Conservation (phyloP, 331 rosid genomes). For the Arachis monticola region DNA sequence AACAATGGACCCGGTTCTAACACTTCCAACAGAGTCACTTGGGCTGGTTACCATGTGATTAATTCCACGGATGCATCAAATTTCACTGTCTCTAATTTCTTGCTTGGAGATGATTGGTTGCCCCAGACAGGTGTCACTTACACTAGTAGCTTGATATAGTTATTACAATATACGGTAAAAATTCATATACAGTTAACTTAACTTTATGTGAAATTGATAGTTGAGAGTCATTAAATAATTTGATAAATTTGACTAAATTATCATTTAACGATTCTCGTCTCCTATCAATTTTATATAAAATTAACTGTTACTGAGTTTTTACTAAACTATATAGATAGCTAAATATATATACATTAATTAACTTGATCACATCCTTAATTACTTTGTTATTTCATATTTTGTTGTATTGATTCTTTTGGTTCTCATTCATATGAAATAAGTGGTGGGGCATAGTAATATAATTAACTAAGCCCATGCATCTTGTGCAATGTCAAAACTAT, state of each 20-base stretch:
- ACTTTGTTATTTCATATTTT: not conserved
- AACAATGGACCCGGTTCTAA: conserved; percentile 62
- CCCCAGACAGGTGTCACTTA: conserved; percentile 64
- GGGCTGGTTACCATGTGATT: conserved; percentile 61
- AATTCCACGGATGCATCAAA: conserved; percentile 50
- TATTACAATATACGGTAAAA: not conserved
- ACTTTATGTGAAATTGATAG: too few relatives aligned
- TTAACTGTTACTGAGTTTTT: too few relatives aligned
- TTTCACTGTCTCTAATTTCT: conserved; percentile 57
- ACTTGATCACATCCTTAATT: not conserved
- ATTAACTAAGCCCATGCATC: not conserved
- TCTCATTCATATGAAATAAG: not conserved
- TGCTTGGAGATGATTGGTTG: conserved; percentile 62
- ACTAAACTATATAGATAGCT: not conserved
- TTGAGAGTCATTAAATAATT: too few relatives aligned
- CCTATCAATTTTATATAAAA: too few relatives aligned
- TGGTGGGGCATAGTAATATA: not conserved
- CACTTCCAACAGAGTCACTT: conserved; percentile 53
- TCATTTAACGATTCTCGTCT: too few relatives aligned
- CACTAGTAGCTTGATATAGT: conserved; percentile 40
- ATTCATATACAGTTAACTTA: too few relatives aligned
- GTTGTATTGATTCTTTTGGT: not conserved
- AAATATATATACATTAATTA: not conserved
- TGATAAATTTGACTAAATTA: too few relatives aligned
- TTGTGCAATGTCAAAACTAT: not conserved